Percentiles rank a stretch among this genome's conserved stretches.
Evolutionary conservation across 2,329 filamentous ascomycete species (phyloP).

Genomic region (Emmonsiellopsis sp.): DNA sequence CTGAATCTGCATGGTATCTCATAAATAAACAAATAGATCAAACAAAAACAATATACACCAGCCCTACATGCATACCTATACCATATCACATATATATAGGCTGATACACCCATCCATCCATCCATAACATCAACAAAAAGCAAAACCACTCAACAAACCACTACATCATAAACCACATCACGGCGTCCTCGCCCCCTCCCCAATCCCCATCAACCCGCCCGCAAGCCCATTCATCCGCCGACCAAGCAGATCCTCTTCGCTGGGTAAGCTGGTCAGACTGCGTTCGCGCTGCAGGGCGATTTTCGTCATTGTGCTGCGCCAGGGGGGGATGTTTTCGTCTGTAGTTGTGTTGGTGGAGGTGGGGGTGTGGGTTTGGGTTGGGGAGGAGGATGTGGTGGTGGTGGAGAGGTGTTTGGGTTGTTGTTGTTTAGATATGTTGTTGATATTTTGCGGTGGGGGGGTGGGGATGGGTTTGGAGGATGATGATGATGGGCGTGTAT

Average conservation of each 20-base stretch:
- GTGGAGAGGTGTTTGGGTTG: neutral
- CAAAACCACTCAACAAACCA: too few species aligned
- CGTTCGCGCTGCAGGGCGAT: constrained; percentile 25
- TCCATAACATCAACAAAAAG: too few species aligned
- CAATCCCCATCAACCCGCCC: constrained; percentile 42
- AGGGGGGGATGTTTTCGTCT: neutral
- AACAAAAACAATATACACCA: too few species aligned
- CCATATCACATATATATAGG: too few species aligned
- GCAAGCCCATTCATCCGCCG: constrained; percentile 48
- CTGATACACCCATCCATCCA: too few species aligned
- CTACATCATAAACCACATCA: neutral
- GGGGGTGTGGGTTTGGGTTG: too few species aligned
- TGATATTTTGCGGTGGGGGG: neutral
- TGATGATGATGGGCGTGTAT: neutral
- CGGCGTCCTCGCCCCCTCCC: constrained; percentile 27
- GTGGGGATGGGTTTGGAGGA: neutral
- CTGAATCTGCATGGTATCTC: too few species aligned
- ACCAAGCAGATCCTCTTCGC: constrained; percentile 48
- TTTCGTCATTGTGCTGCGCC: neutral
- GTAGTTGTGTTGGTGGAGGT: neutral
- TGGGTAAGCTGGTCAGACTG: constrained; percentile 46
- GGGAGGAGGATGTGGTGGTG: neutral
- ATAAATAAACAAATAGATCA: too few species aligned
- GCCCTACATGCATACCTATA: too few species aligned
- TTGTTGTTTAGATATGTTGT: neutral